Evolutionary conservation across 306 rosid genomes (phyloP).

Genomic region (Pyrus pyrifolia): DNA sequence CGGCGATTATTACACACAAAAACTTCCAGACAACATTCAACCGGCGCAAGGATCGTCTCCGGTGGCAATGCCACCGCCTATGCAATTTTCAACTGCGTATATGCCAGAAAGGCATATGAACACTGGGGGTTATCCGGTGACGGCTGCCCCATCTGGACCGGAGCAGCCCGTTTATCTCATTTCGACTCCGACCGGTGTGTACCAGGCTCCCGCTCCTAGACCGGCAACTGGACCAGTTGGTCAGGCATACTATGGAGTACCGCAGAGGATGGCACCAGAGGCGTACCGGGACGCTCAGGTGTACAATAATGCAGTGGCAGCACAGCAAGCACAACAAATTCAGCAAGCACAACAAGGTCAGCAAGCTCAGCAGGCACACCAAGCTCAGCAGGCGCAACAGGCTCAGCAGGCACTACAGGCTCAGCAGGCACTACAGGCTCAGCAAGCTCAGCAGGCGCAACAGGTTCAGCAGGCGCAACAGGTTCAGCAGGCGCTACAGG

Average conservation of each 20-base stretch:
- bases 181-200: slow-evolving; percentile 45
- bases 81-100: slow-evolving; percentile 31
- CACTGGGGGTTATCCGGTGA: slow-evolving; percentile 34
- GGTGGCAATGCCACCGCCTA: slow-evolving; percentile 24
- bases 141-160: slow-evolving; percentile 20
- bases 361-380: not conserved
- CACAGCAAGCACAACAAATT: slow-evolving; percentile 16
- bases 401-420: too few relatives aligned
- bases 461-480: not conserved
- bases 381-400: not conserved
- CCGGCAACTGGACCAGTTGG: slow-evolving; percentile 44
- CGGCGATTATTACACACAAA: slow-evolving; percentile 37
- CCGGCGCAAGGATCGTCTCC: slow-evolving; percentile 23
- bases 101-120: slow-evolving; percentile 43
- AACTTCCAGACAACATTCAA: slow-evolving; percentile 31
- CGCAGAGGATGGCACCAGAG: slow-evolving; percentile 35
- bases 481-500: slow-evolving; percentile 19
- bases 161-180: slow-evolving; percentile 64
- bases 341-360: slow-evolving; percentile 7
- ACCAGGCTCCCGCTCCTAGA: slow-evolving; percentile 43
- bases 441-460: slow-evolving; percentile 1
- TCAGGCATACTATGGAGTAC: slow-evolving; percentile 47
- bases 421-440: slow-evolving; percentile 8
- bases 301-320: slow-evolving; percentile 32
- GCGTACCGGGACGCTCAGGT: slow-evolving; percentile 23